Evolutionary conservation across 2,329 filamentous ascomycete genomes (phyloP), one percentile per base, ranked within the genome.

Genomic region (Trichophyton schoenleinii): DNA sequence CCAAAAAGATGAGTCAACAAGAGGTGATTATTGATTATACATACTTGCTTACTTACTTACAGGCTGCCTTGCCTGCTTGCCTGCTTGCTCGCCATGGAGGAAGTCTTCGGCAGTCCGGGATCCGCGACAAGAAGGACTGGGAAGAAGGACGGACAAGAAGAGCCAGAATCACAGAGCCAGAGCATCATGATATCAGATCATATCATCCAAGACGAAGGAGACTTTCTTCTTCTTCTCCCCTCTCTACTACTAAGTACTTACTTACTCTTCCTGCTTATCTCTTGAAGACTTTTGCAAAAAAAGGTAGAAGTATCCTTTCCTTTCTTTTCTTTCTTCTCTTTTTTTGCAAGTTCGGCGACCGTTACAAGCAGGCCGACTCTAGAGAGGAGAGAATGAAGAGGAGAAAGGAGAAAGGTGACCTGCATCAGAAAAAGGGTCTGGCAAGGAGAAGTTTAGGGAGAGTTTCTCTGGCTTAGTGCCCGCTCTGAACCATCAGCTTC

Each of bases 401-500:
- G 18, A 18, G 18, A 18, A 18, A 18, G 18, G 18, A 22, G 22
- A 22, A 3, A 22, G 22, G 22, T 3, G 22, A 6, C 28, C 28
- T 31, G 28, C 28, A 31, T 31, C 28, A 31, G 28, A 7, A 31
- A 31, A 7, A 22, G 22, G 34, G 34, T 1, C 34, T 38, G 6
- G 34, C 34, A 13, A 38, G 28, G 28, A 31, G 28, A 28, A 22
- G 22, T 22, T 22, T 3, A 3, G 3, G 9, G 9, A 36, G 36
- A n/a, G 28, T 38, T 38, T 25, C 36, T 25, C 36, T 7, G 5
- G 28, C 6, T 22, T 58, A 58, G 55, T 58, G 55, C 55, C 55
- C 55, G 55, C 55, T 42, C 28, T 58, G 55, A 58, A 36, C 55
- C 55, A 58, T 28, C 49, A 38, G 49, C 49, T 34, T 34, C n/a